Conservation (phyloP, 176 grass and related monocot genomes). For the Zoysia japonica region DNA sequence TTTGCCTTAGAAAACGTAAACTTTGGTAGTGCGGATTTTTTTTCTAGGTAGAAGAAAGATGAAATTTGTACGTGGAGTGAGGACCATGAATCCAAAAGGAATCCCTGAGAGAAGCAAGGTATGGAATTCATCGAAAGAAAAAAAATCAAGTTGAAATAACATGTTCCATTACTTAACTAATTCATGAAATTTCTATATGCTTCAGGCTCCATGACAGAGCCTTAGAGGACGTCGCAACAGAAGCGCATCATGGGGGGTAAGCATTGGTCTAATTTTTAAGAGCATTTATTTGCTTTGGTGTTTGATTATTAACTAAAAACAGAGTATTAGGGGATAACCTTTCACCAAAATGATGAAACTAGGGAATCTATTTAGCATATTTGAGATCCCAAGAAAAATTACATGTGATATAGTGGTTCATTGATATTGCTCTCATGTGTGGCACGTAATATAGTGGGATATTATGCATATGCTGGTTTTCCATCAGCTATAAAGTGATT, state of each 20-base stretch:
- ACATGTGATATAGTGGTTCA: not conserved
- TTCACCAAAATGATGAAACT: not conserved
- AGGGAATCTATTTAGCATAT: not conserved
- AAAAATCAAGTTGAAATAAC: not conserved
- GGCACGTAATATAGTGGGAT: not conserved
- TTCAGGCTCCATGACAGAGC: not conserved
- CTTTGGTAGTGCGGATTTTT: not conserved
- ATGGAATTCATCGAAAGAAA: not conserved
- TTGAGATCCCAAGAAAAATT: not conserved
- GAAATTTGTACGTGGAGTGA: not conserved
- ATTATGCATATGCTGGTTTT: not conserved
- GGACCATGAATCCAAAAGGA: not conserved
- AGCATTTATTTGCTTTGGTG: not conserved
- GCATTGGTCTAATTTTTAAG: not conserved
- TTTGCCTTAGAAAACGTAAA: not conserved
- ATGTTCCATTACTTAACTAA: not conserved
- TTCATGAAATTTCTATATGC: not conserved
- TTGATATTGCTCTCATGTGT: not conserved
- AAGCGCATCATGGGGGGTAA: not conserved
- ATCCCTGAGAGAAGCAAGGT: not conserved
- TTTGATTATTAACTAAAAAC: not conserved
- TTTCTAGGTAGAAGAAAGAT: not conserved
- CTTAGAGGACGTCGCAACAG: not conserved
- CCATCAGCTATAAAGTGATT: not conserved
- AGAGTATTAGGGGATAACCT: not conserved